Base-by-base conservation (phyloP, 169 alveolate genomes). In the Plasmodium reichenowi region DNA sequence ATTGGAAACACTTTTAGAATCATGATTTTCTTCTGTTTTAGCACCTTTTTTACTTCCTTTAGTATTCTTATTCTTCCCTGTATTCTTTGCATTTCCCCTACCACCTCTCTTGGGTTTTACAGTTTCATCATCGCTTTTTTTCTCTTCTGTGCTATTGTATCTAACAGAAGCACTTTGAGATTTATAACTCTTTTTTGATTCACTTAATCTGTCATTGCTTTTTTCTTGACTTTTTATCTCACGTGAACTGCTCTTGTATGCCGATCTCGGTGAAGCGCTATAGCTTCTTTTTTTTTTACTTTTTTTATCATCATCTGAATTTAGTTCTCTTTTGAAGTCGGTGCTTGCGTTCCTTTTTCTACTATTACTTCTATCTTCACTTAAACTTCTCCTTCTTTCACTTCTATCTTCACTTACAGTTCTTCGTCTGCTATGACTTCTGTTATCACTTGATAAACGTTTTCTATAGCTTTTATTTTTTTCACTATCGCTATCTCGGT, bases 311-410 rank as follows among this genome's bases (percentile, higher is more conserved):
- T 3, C 43, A 45, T 60, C 59, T 48, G 72, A 80, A 48, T 72
- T 80, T 26, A 56, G 52, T 80, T 68, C 90, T 58, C 90, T 80
- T 80, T 80, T 68, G 64, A 29, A 24, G 63, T 67, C 45, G 15
- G 7, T 17, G 22, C 76, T 66, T 66, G 15, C 29, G 15, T 13
- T 66, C 15, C 74, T 38, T 32, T 10, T 66, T 66, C 74, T 66
- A 54, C 83, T 72, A 26, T 38, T n/a, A 72, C 83, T 72, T 54
- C 83, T 58, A 63, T 56, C 68, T 76, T 13, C 88, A 22, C 88
- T 76, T 56, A 45, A 47, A 26, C 88, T 80, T 80, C 80, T 80
- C 45, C 71, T 50, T 56, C 64, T 80, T 38, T 54, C 67, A 22
- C n/a, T 24, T 54, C 32, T 45, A 54, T 56, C 54, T 54, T 26